phyloP scores from a whole-genome alignment of 495 filamentous ascomycete species.

The Hypoxylon cercidicola region DNA sequence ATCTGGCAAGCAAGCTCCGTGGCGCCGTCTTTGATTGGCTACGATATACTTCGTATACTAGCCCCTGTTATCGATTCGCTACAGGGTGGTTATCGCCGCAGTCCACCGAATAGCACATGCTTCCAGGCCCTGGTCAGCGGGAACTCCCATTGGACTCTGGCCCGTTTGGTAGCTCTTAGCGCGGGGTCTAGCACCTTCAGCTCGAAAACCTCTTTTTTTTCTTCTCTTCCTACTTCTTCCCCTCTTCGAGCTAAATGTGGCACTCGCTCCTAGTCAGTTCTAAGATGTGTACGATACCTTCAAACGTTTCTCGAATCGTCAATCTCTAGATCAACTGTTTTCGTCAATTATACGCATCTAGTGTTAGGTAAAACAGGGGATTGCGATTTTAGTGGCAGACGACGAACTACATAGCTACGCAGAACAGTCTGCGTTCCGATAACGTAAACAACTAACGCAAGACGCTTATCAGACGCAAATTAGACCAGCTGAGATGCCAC shows the following conservation, averaged over 20 bases:
- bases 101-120: conserved; percentile 34
- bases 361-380: too few relatives aligned
- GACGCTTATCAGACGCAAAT: conserved; percentile 1
- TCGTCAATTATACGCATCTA: too few relatives aligned
- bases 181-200: conserved; percentile 4
- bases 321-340: not conserved
- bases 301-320: not conserved
- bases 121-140: conserved; percentile 35
- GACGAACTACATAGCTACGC: not conserved
- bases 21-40: conserved; percentile 21
- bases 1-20: conserved; percentile 37
- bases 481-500: conserved; percentile 3
- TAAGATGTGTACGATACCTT: not conserved
- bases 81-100: conserved; percentile 31
- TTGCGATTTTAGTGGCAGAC: not conserved
- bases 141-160: conserved; percentile 36
- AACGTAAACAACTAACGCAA: conserved; percentile 13
- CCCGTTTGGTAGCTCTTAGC: conserved; percentile 21
- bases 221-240: not conserved
- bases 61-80: conserved; percentile 27
- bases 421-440: conserved; percentile 4
- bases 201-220: not conserved
- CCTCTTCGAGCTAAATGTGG: not conserved
- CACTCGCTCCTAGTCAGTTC: not conserved
- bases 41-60: not conserved